Percentiles rank a stretch among this genome's conserved stretches.
Conservation (phyloP, 1,284 basidiomycete genomes). For the Ganoderma resinaceum region DNA sequence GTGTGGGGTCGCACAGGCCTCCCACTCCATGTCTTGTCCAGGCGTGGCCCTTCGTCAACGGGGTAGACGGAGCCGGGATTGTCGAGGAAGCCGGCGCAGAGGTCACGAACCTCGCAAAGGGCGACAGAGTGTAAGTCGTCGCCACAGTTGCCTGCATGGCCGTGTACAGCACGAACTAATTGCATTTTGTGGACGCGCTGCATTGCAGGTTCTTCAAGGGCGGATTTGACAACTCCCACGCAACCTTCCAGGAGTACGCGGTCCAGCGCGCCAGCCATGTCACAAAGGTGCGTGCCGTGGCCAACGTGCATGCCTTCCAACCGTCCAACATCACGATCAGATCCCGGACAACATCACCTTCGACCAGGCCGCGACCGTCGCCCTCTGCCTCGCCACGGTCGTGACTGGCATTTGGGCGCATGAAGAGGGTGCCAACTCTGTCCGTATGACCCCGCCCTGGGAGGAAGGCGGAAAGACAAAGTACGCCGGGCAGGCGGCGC, state of each 20-base stretch:
- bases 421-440: conserved; percentile 12
- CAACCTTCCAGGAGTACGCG: conserved; percentile 42
- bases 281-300: conserved; percentile 29
- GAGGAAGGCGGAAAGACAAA: conserved; percentile 32
- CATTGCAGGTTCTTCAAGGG: neutral
- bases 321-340: conserved; percentile 22
- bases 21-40: neutral
- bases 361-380: conserved; percentile 40
- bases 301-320: neutral
- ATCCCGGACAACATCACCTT: conserved; percentile 38
- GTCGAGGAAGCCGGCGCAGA: conserved; percentile 52
- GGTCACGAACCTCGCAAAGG: conserved; percentile 43
- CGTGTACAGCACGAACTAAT: too few species aligned
- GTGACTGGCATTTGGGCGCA: conserved; percentile 36
- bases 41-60: conserved; percentile 37
- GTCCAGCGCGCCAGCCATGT: conserved; percentile 36
- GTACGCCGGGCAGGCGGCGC: conserved; percentile 42
- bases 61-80: conserved; percentile 53
- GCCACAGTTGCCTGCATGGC: neutral
- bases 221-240: conserved; percentile 16
- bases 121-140: conserved; percentile 53
- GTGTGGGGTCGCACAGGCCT: too few species aligned
- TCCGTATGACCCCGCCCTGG: conserved; percentile 34
- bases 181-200: too few species aligned
- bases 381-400: conserved; percentile 38